Base-by-base conservation (phyloP, 495 filamentous ascomycete species). In the Hypoxylon lienhwacheense region DNA sequence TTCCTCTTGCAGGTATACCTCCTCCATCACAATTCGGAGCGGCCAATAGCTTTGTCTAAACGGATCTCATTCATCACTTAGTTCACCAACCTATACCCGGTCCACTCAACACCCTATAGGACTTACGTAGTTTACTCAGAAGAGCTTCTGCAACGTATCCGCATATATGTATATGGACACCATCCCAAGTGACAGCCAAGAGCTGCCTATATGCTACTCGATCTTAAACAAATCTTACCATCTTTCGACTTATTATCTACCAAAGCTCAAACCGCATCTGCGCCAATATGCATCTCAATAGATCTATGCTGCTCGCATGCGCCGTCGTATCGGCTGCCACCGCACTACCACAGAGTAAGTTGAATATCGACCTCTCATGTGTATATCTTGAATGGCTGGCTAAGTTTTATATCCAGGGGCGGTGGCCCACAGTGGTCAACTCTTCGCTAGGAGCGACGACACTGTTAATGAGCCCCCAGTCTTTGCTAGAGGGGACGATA, bases 1-100 rank as follows among this genome's bases (percentile, higher is more conserved):
- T 41, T 25, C 20, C 17, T 26, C n/a, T 41, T 15, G 37, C 37
- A 41, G 22, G 25, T 11, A 41, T 20, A 41, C 37, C n/a, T 41
- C 20, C 25, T 25, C 16, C 37, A 25, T 7, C 35, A 16, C 15
- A 39, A 10, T 41, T 6, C 21, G 1, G 8, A 19, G 15, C 37
- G 25, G 21, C 37, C 37, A 41, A 41, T 41, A 41, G 37, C 8
- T 25, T 16, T n/a, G 12, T 14, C 37, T n/a, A 26, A 12, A 7
- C 2, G 2, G 21, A 1, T 10, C 2, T 1, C 37, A 3, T 21
- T 7, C 21, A 6, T 41, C 17, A 12, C 2, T 41, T 7, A 7
- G 16, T n/a, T n/a, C n/a, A n/a, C n/a, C n/a, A n/a, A n/a, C n/a
- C n/a, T n/a, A n/a, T n/a, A n/a, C n/a, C n/a, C n/a, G n/a, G n/a